Evolutionary conservation across 2,329 filamentous ascomycete genomes (phyloP), one percentile per base, ranked within the genome.

Genomic region (Colletotrichum paranaense): DNA sequence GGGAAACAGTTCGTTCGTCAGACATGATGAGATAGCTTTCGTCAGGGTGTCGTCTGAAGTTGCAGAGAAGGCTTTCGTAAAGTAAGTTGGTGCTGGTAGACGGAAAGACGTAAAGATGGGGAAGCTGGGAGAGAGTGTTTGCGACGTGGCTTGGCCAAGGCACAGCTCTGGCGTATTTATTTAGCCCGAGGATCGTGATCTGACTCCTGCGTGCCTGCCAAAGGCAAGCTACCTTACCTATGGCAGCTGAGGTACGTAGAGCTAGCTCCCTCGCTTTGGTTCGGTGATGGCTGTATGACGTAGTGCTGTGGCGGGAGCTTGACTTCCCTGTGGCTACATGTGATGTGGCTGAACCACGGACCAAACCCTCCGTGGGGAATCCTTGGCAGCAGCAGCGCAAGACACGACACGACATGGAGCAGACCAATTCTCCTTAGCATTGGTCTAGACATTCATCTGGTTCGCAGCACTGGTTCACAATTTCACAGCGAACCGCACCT

Each of bases 281-380:
- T 60, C 26, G 32, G 60, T 73, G 71, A 73, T 73, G 71, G 49
- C 67, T 65, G n/a, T 52, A 73, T 73, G 71, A 73, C 71, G 71
- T 70, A 62, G 49, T 30, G 11, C 2, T 62, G 71, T 70, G 71
- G 71, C 71, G 70, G 11, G 22, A 53, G 58, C 38, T 26, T 16
- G 35, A 49, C 12, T 16, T 11, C 12, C 9, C 14, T 56, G 38
- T 56, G 38, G 32, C 35, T 32, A 22, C 24, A 62, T 66, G 67
- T 57, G 67, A 71, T 52, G 60, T 70, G 67, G 32, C 59, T 56
- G 26, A n/a, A 46, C 4, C 11, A n/a, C 30, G 62, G 62, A 24
- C 19, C 24, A 46, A 16, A 42, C 1, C 4, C 5, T 28, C 53
- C 52, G 11, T 3, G 6, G 14, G 5, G 12, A n/a, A 28, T 14